Conservation (phyloP, 768 basidiomycete genomes). For the Calocybe cyanea region DNA sequence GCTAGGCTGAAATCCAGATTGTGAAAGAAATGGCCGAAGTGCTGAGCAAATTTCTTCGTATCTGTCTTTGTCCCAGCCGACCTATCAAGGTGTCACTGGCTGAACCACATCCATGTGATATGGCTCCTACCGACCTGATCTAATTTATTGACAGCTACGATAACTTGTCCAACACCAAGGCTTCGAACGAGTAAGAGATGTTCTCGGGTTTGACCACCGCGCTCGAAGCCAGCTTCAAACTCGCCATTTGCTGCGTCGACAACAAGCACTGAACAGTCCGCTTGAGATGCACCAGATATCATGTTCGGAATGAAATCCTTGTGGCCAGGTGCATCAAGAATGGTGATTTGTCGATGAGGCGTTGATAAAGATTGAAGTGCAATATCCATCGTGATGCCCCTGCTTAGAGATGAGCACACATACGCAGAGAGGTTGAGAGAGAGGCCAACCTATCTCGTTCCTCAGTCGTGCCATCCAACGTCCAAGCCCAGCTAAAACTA, state of each 20-base stretch:
- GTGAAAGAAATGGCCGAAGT: constrained; percentile 76
- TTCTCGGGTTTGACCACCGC: constrained; percentile 93
- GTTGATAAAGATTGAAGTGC: constrained; percentile 79
- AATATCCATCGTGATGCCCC: constrained; percentile 98
- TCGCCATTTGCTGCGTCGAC: constrained; percentile 88
- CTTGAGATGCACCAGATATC: constrained; percentile 98
- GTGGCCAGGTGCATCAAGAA: constrained; percentile 98
- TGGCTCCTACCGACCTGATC: constrained; percentile 63
- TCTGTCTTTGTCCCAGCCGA: constrained; percentile 79
- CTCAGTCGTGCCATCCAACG: constrained; percentile 87
- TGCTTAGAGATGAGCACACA: constrained; percentile 24
- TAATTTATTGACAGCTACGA: constrained; percentile 93
- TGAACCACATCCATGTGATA: too few relatives aligned
- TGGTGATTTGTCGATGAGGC: constrained; percentile 72
- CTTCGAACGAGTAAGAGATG: constrained; percentile 90
- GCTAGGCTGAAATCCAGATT: constrained; percentile 79
- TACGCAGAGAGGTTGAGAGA: background rate
- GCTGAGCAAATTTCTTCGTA: constrained; percentile 80
- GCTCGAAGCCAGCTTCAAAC: constrained; percentile 93
- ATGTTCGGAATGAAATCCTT: constrained; percentile 98
- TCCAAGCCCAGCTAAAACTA: constrained; percentile 99
- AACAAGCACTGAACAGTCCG: constrained; percentile 91
- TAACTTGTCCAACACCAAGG: constrained; percentile 85
- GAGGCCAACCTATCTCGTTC: constrained; percentile 80
- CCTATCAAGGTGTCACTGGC: constrained; percentile 47